Evolutionary conservation across 352 stramenopile species (phyloP).

Genomic region (Elongisporangium prolatum): DNA sequence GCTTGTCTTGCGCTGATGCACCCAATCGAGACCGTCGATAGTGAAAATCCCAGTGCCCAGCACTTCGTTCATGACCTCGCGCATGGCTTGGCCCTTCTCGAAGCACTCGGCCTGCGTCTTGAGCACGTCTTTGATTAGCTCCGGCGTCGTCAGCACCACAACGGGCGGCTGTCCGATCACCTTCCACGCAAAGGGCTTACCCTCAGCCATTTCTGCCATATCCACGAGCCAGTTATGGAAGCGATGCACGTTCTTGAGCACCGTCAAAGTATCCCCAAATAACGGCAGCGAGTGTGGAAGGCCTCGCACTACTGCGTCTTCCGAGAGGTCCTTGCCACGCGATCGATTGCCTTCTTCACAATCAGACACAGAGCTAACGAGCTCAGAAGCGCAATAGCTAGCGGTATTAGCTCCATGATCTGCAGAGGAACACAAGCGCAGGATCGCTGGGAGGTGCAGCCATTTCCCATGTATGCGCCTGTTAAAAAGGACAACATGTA

Average conservation of each 20-base stretch:
- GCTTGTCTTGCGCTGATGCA: conserved; percentile 68
- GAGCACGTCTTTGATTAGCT: conserved; percentile 11
- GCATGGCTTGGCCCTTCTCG: conserved; percentile 38
- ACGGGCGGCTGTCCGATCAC: conserved; percentile 9
- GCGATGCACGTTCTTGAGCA: neutral
- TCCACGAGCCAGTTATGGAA: conserved; percentile 5
- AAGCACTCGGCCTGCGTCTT: conserved; percentile 53
- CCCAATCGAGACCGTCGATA: conserved; percentile 52
- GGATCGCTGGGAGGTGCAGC: too few species aligned
- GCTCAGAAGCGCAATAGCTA: too few species aligned
- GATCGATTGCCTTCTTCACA: neutral
- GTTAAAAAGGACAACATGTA: too few species aligned
- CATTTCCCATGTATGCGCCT: too few species aligned
- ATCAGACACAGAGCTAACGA: neutral
- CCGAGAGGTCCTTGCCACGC: neutral
- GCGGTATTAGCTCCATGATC: too few species aligned
- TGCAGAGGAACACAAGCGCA: too few species aligned
- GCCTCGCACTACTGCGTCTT: neutral
- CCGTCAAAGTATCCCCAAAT: conserved; percentile 3
- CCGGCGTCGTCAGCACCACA: conserved; percentile 7
- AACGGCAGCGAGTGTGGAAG: conserved; percentile 1
- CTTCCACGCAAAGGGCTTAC: conserved; percentile 1
- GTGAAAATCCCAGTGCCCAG: conserved; percentile 67
- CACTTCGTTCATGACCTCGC: conserved; percentile 34
- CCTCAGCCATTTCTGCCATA: neutral